These are phyloP conservation scores for Barnettozyma populi DNA, from an alignment of 805 yeast species.

Conservation along the genomic window DNA sequence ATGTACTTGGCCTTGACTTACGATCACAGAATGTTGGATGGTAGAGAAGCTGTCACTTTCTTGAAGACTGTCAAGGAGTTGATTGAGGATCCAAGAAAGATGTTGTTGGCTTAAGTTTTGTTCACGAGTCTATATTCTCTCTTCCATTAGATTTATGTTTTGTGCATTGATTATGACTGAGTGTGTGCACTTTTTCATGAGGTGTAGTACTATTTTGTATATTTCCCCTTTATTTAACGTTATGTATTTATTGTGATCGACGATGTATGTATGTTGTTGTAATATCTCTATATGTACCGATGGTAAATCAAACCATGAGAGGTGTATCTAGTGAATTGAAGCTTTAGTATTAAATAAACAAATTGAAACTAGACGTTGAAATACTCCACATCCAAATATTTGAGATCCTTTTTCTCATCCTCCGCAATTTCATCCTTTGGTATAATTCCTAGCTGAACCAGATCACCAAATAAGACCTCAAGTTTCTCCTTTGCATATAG, in stretches of 20 bases:
- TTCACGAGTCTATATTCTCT: not conserved
- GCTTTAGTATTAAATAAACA: too few relatives aligned
- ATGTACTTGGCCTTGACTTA: constrained; percentile 98
- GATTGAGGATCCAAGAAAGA: constrained; percentile 98
- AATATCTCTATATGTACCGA: too few relatives aligned
- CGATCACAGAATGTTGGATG: constrained; percentile 97
- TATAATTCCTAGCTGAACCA: constrained; percentile 53
- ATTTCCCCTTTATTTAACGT: not conserved
- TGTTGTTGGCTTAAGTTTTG: constrained; percentile 53
- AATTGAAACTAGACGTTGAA: constrained; percentile 10
- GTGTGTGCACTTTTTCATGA: not conserved
- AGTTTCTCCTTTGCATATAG: constrained; percentile 72
- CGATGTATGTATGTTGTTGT: not conserved
- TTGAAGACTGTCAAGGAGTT: constrained; percentile 93
- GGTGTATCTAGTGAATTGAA: too few relatives aligned
- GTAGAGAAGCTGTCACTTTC: constrained; percentile 98
- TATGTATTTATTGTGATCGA: not conserved
- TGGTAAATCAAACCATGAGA: too few relatives aligned
- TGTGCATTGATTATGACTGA: constrained; percentile 1
- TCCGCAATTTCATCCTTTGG: constrained; percentile 28
- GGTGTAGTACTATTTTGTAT: not conserved
- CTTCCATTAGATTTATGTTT: not conserved
- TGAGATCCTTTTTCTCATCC: constrained; percentile 29
- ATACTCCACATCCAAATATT: constrained; percentile 25
- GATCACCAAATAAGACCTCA: constrained; percentile 68